Conservation (phyloP, 179 eudicot species). For the Spinacia oleracea region DNA sequence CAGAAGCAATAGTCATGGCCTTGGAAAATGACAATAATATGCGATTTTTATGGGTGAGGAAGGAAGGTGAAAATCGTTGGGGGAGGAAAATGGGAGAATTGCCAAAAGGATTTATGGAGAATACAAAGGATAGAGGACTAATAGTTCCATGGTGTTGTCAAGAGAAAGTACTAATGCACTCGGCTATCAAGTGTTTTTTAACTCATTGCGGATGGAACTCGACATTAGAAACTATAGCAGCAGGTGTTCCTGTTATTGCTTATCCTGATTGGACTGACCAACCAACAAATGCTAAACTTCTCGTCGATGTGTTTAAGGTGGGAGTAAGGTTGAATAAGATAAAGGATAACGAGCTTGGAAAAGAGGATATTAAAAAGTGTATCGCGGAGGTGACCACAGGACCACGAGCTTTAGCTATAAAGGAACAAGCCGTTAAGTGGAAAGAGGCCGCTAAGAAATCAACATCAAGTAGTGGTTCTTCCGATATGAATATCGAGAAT, state of each 20-base stretch:
- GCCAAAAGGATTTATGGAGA: slow-evolving; percentile 28
- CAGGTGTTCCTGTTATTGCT: slow-evolving; percentile 32
- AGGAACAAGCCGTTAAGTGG: slow-evolving; percentile 30
- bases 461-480: slow-evolving; percentile 23
- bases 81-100: slow-evolving; percentile 29
- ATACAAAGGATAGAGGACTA: slow-evolving; percentile 33
- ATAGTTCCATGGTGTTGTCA: slow-evolving; percentile 37
- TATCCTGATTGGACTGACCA: slow-evolving; percentile 42
- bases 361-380: slow-evolving; percentile 34
- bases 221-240: slow-evolving; percentile 31
- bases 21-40: slow-evolving; percentile 12
- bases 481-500: slow-evolving; percentile 12
- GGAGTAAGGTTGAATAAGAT: slow-evolving; percentile 35
- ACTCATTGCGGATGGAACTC: slow-evolving; percentile 42
- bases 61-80: slow-evolving; percentile 25
- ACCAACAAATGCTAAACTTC: slow-evolving; percentile 31
- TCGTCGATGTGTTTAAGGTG: slow-evolving; percentile 37
- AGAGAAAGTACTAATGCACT: slow-evolving; percentile 36
- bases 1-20: slow-evolving; percentile 26
- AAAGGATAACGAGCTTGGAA: slow-evolving; percentile 17
- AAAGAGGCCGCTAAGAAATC: slow-evolving; percentile 31
- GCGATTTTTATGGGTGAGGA: slow-evolving; percentile 34
- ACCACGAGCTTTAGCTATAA: slow-evolving; percentile 19
- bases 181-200: slow-evolving; percentile 30
- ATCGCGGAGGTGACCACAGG: slow-evolving; percentile 29